Conservation (phyloP, 805 yeast genomes). For the Saccharomycopsis amapae region DNA sequence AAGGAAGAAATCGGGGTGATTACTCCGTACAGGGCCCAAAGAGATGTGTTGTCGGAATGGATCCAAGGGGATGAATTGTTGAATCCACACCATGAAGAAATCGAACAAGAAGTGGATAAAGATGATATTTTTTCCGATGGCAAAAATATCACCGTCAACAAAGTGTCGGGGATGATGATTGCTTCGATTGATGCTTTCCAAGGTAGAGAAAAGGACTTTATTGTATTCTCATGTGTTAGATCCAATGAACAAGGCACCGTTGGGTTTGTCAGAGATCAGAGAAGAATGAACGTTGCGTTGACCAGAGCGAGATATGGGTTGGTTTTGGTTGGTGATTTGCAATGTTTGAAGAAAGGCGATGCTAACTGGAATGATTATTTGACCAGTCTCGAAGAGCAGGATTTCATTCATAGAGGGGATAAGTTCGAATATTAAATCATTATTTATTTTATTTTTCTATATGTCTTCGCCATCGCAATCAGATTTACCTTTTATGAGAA, state of each 20-base stretch:
- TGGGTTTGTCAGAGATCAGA: conserved; percentile 78
- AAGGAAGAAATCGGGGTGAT: conserved; percentile 54
- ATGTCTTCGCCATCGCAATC: too few species aligned
- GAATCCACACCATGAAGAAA: conserved; percentile 44
- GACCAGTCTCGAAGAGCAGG: conserved; percentile 11
- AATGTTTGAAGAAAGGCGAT: conserved; percentile 40
- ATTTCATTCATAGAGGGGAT: conserved; percentile 12
- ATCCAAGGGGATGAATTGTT: conserved; percentile 45
- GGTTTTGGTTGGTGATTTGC: conserved; percentile 54
- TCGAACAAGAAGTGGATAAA: conserved; percentile 50
- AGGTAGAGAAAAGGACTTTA: conserved; percentile 67
- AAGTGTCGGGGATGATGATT: conserved; percentile 39
- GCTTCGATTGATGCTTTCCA: conserved; percentile 71
- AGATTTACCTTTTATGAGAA: too few species aligned
- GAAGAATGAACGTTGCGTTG: conserved; percentile 83
- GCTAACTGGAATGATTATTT: conserved; percentile 46
- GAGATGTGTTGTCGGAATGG: conserved; percentile 50
- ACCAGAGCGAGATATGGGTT: conserved; percentile 84
- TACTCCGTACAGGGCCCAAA: conserved; percentile 72
- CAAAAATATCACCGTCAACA: conserved; percentile 42
- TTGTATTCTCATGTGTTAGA: conserved; percentile 58
- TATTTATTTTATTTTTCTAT: too few species aligned
- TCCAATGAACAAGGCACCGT: conserved; percentile 67
- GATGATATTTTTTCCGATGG: conserved; percentile 47
- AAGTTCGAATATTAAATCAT: conserved; percentile 9